phyloP scores from a whole-genome alignment of 2,329 filamentous ascomycete species.

The Pseudogymnoascus sp. region DNA sequence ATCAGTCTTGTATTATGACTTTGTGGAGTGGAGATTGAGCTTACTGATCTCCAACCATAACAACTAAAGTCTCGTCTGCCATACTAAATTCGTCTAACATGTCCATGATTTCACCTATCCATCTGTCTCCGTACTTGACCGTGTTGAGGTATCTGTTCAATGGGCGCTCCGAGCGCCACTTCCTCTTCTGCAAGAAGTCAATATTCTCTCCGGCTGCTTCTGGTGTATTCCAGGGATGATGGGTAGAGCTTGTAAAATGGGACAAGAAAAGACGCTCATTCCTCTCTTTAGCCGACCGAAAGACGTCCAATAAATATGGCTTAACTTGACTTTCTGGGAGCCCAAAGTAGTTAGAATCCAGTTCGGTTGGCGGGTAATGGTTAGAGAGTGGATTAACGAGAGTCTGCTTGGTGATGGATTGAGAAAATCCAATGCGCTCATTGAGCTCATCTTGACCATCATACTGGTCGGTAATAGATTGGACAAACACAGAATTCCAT shows the following conservation, averaged over 20 bases:
- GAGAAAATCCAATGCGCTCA: constrained; percentile 30
- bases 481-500: constrained; percentile 31
- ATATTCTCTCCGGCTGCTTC: constrained; percentile 25
- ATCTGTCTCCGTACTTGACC: constrained; percentile 32
- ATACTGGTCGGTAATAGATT: constrained; percentile 32
- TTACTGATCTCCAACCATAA: constrained; percentile 35
- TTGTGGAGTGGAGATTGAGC: background rate
- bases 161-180: constrained; percentile 13
- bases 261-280: constrained; percentile 29
- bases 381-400: constrained; percentile 25
- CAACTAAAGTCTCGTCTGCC: constrained; percentile 36
- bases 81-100: constrained; percentile 36
- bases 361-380: constrained; percentile 21
- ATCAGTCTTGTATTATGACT: constrained; percentile 23
- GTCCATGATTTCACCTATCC: constrained; percentile 32
- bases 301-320: constrained; percentile 31
- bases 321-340: constrained; percentile 33
- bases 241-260: constrained; percentile 31
- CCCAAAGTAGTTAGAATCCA: constrained; percentile 36
- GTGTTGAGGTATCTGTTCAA: constrained; percentile 36
- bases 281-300: constrained; percentile 24
- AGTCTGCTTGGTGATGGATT: constrained; percentile 25
- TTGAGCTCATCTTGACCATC: constrained; percentile 30
- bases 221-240: constrained; percentile 36
- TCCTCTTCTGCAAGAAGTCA: constrained; percentile 23